Base-by-base conservation (phyloP, 148 eudicot genomes). In the Heliosperma pusillum region DNA sequence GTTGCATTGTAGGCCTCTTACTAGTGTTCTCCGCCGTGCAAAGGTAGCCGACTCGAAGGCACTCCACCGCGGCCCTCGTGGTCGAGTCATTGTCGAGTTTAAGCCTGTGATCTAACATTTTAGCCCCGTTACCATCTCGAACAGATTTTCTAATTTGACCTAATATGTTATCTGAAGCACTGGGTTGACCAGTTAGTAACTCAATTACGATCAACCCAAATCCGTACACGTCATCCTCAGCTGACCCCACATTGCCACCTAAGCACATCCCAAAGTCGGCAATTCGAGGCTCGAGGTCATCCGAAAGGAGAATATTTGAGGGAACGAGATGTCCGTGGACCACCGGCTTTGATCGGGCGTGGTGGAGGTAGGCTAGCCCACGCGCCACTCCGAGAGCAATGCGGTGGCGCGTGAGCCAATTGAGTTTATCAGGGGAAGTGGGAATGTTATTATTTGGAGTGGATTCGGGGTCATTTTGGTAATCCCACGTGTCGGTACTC, bases 401-500 rank as follows among this genome's bases (percentile, higher is more conserved):
- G 27, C 86, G 89, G 82, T 96, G 97, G 83, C 99, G 94, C 75
- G 84, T 88, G 72, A 75, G 81, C 94, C 97, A 96, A 55, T 86
- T 91, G 24, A 86, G 45, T 57, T 86, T 89, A 30, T 83, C 89
- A 0, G 88, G 92, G 0, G 89, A 86, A 0, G 78, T 19, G 2
- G 11, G 11, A 11, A 58, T 73, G 55, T 42, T 42, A 8, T 63
- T 73, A 29, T 17, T 47, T 33, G 86, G 68, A 15, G 81, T 81
- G 17, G 63, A 74, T 7, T 84, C 82, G 2, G 64, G 64, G 42
- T 78, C 83, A 0, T 60, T 69, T 29, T 69, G 84, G 26, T 84
- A 82, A 63, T 96, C 97, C 99, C 99, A 96, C 44, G 92, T 91
- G 90, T 96, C 99, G 20, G 87, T 85, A 82, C 88, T 92, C 99